Evolutionary conservation across 441 rosid species (phyloP).

Genomic region (Pelargonium cotyledonis): DNA sequence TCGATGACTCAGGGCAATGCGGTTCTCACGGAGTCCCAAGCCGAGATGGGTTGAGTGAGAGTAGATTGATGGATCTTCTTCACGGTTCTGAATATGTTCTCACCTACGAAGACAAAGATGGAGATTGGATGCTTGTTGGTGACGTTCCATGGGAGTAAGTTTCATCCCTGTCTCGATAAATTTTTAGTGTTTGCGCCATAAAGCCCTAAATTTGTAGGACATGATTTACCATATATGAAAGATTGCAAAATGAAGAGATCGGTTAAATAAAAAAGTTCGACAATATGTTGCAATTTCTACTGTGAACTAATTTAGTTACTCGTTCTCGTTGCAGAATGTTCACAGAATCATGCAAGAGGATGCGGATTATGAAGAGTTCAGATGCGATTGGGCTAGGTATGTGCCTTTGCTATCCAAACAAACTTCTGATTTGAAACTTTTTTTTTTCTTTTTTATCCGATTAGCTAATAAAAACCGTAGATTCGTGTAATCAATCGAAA

Average conservation of each 20-base stretch:
- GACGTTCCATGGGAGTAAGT: slow-evolving; percentile 95
- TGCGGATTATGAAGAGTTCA: slow-evolving; percentile 74
- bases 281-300: neutral
- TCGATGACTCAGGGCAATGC: slow-evolving; percentile 45
- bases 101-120: slow-evolving; percentile 76
- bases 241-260: too few species aligned
- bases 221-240: too few species aligned
- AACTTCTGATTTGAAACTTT: too few species aligned
- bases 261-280: neutral
- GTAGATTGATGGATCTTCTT: slow-evolving; percentile 50
- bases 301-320: neutral
- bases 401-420: neutral
- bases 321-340: slow-evolving; percentile 50
- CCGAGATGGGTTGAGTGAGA: slow-evolving; percentile 49
- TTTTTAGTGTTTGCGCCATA: neutral
- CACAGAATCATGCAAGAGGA: slow-evolving; percentile 51
- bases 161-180: neutral
- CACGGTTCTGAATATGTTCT: slow-evolving; percentile 76
- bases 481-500: too few species aligned
- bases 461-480: too few species aligned
- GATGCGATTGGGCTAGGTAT: slow-evolving; percentile 70
- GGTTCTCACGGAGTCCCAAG: slow-evolving; percentile 45
- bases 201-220: neutral
- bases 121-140: slow-evolving; percentile 88
- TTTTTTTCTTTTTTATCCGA: too few species aligned